Base-by-base conservation (phyloP, 257 asterid genomes). In the Petrea volubilis region DNA sequence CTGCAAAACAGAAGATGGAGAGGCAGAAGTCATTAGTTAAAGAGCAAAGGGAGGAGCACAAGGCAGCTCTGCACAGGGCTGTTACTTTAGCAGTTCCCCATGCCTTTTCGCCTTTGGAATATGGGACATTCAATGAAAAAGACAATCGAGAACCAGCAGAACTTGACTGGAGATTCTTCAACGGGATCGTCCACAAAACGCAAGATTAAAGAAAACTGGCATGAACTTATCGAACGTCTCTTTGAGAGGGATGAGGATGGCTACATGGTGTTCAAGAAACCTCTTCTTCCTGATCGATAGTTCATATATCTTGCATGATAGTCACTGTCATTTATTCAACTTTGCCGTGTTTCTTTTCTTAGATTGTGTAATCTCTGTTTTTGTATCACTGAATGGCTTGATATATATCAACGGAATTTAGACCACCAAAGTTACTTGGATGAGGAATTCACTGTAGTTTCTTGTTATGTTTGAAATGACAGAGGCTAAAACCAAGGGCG, bases 1-100 rank as follows among this genome's bases (percentile, higher is more conserved):
- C 93, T 27, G 72, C 81, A 49, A 75, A 81, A 56, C 96, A 88
- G 70, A 86, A 72, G 77, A 88, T 88, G 96, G 87, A 88, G 77
- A 70, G 90, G 25, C 93, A 84, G 29, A 70, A 84, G 75, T 75
- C 93, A 0, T 31, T 88, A 23, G 83, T 64, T 23, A 83, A 78
- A 78, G 93, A 81, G 24, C 96, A 86, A 68, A 68, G 64, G 1
- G 88, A 81, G 60, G 88, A 88, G 73, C 60, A 86, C 77, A 77
- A 75, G 59, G 93, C 96, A 27, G 89, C 96, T 53, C 80, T 86
- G 18, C 77, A 57, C 7, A 82, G 93, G 74, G 96, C 93, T 59
- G 85, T 88, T 55, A 65, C 86, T 4, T 72, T 88, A 67, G 87
- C 79, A 25, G 85, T 88, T 41, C 96, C 93, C 4, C 83, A 82